phyloP scores from a whole-genome alignment of 805 yeast genomes.

The Kodamaea kaohsiungensis region DNA sequence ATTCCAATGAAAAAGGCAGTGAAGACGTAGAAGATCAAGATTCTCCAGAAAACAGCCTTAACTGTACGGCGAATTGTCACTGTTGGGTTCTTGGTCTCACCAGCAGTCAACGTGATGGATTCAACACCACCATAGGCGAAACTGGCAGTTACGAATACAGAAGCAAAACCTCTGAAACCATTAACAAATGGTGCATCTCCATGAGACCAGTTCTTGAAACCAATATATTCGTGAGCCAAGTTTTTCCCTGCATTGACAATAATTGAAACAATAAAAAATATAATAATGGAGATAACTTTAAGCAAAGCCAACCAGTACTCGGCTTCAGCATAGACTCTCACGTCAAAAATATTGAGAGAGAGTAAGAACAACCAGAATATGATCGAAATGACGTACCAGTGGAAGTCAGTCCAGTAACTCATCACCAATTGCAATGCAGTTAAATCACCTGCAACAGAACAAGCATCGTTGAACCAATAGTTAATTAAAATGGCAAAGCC shows the following conservation, averaged over 20 bases:
- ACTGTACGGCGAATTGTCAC: conserved; percentile 64
- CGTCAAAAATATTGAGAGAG: conserved; percentile 30
- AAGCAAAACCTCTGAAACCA: conserved; percentile 24
- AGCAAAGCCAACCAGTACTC: conserved; percentile 38
- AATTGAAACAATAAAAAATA: conserved; percentile 35
- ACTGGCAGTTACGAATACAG: conserved; percentile 27
- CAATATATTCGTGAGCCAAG: conserved; percentile 40
- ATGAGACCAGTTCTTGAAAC: conserved; percentile 44
- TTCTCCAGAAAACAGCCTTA: conserved; percentile 54
- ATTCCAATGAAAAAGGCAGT: conserved; percentile 44
- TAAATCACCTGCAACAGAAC: conserved; percentile 37
- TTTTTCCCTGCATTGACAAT: conserved; percentile 34
- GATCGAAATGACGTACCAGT: conserved; percentile 22
- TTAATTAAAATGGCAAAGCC: conserved; percentile 38
- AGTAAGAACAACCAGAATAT: conserved; percentile 29
- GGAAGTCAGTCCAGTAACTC: conserved; percentile 32
- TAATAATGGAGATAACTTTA: conserved; percentile 33
- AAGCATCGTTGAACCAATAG: conserved; percentile 35
- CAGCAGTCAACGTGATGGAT: conserved; percentile 51
- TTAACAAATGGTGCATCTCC: conserved; percentile 10
- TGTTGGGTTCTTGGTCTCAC: conserved; percentile 63
- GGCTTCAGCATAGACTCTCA: conserved; percentile 36
- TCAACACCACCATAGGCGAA: conserved; percentile 48
- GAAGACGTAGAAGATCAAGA: conserved; percentile 40
- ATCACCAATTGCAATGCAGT: conserved; percentile 44